A percentile compares a stretch with the other conserved stretches of the same genome.
Conservation (phyloP, 768 basidiomycete species). For the Tulasnella sp. region DNA sequence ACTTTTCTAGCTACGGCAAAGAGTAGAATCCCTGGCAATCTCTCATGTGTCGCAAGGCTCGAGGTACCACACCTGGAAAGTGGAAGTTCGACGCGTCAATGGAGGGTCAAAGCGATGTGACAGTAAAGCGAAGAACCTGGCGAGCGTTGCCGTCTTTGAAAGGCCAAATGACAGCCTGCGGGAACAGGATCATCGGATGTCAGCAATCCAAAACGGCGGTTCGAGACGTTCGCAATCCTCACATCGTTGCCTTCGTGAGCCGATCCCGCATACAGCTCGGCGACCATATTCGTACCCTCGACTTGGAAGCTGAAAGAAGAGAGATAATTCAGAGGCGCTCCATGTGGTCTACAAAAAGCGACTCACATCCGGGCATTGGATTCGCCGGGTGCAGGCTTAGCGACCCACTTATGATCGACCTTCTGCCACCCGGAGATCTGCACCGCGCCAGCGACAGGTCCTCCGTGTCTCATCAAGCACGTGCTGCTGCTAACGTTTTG, state of each 20-base stretch:
- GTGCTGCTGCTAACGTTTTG: neutral
- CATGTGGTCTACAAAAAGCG: neutral
- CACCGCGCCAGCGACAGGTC: neutral
- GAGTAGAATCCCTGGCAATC: too few relatives aligned
- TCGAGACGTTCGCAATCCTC: neutral
- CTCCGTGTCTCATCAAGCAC: neutral
- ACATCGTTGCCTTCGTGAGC: neutral
- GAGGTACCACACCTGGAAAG: neutral
- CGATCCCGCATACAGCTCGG: neutral
- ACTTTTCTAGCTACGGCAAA: too few relatives aligned
- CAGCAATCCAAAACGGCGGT: too few relatives aligned
- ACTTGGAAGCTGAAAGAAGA: neutral
- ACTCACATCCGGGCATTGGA: neutral
- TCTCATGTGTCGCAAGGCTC: neutral
- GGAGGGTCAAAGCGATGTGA: neutral
- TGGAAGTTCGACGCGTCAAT: neutral
- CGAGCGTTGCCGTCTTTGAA: neutral
- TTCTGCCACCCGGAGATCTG: neutral
- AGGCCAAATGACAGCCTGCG: neutral
- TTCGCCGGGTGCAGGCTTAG: neutral
- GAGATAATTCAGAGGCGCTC: neutral
- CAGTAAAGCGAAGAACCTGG: neutral
- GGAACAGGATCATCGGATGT: neutral
- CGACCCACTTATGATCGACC: neutral
- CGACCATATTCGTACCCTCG: neutral